A percentile compares a stretch with the other conserved stretches of the same genome.
Evolutionary conservation across 192 early-diverging fungal species (phyloP).

Genomic region (Mortierella antarctica): DNA sequence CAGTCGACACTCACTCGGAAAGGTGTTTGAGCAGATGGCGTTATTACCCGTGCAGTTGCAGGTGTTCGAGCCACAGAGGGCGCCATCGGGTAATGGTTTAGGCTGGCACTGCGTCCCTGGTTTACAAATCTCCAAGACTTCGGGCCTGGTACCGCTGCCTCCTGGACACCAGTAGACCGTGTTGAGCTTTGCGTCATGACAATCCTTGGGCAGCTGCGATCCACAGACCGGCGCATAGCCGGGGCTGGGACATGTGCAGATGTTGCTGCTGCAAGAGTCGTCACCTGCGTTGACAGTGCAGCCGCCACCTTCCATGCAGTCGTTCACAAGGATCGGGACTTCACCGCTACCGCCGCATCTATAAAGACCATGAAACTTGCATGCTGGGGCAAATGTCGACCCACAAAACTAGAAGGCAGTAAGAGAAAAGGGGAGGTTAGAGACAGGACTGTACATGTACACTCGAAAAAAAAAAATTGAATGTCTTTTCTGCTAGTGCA

Average conservation of each 20-base stretch:
- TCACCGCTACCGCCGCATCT: background rate
- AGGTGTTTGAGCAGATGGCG: constrained; percentile 8
- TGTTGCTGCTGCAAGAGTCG: constrained; percentile 1
- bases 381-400: constrained; percentile 4
- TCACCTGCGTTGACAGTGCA: constrained; percentile 6
- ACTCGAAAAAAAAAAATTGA: too few relatives aligned
- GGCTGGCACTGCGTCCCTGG: constrained; percentile 9
- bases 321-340: background rate
- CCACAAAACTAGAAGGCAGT: background rate
- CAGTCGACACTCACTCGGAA: constrained; percentile 8
- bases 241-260: constrained; percentile 6
- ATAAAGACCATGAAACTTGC: background rate
- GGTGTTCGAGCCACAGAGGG: constrained; percentile 3
- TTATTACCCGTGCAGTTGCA: constrained; percentile 8
- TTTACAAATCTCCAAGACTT: background rate
- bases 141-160: background rate
- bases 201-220: background rate
- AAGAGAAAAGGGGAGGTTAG: background rate
- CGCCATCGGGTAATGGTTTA: background rate
- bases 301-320: background rate
- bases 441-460: background rate
- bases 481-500: too few relatives aligned
- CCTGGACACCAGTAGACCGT: constrained; percentile 8
- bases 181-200: background rate
- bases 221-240: background rate